Evolutionary conservation across 305 asterid genomes (phyloP), one percentile per base, ranked within the genome.

Genomic region (Lippia alba): DNA sequence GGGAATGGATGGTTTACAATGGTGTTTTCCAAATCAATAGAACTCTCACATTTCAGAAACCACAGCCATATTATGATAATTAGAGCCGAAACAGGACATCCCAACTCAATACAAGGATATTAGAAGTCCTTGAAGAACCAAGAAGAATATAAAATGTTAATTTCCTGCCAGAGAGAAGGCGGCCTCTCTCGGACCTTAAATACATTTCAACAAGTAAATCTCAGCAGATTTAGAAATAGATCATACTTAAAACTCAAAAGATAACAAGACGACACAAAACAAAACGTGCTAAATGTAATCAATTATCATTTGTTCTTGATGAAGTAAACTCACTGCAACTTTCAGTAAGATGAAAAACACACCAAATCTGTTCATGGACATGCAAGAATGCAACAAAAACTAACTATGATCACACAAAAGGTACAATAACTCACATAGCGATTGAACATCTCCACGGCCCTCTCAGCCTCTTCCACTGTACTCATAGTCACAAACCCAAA

Each of bases 401-500:
- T 44, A 44, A 44, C 10, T 44, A 36, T 36, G 41, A 8, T 36
- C 4, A 4, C 41, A 36, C 12, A 44, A 44, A 44, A 44, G 10
- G 49, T 6, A 33, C 2, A 7, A 39, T 64, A 68, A 89, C 97
- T 87, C 78, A 94, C 99, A 78, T 82, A 90, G 17, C 89, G 86
- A 77, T 87, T 61, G 82, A 87, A 91, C 87, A 85, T 67, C 57
- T 87, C 92, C 48, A 88, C 92, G 66, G 97, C 99, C 65, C 83
- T 87, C 56, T 91, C 99, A 60, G 96, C 97, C 80, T 94, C 97
- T 77, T 88, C 96, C 61, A 83, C 90, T 3, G 90, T 87, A 61
- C 90, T 81, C 99, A 94, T 94, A 0, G 97, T 87, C 74, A 94
- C 97, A 75, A 94, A 94, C 19, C 91, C 99, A 4, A 94, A 94